These are phyloP conservation scores for Scytalidium lignicola DNA, from an alignment of 2,329 filamentous ascomycete genomes.

Conservation along the genomic window DNA sequence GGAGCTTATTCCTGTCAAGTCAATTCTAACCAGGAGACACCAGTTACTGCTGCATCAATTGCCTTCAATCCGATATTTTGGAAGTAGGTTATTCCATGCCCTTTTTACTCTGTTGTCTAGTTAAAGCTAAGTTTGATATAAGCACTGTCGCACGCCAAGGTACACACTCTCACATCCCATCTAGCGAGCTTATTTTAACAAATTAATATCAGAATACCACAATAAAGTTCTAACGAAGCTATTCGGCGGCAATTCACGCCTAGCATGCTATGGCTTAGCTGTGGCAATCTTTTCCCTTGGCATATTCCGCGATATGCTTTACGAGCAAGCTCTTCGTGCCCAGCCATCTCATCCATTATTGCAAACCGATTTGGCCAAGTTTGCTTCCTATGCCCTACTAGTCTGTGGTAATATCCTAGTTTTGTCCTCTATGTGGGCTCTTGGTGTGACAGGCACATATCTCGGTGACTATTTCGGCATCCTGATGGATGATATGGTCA, in stretches of 20 bases:
- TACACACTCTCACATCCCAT: conserved; percentile 34
- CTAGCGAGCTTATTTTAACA: neutral
- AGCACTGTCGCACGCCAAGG: conserved; percentile 82
- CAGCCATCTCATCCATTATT: conserved; percentile 73
- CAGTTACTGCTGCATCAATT: conserved; percentile 78
- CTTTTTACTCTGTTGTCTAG: conserved; percentile 4
- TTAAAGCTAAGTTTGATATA: neutral
- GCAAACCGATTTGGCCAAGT: conserved; percentile 51
- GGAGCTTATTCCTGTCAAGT: conserved; percentile 2
- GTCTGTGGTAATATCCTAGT: conserved; percentile 77
- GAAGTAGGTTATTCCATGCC: conserved; percentile 69
- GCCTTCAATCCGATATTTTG: conserved; percentile 98
- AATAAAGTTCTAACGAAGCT: conserved; percentile 84
- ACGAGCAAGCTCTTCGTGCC: conserved; percentile 74
- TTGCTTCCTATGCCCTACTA: conserved; percentile 67
- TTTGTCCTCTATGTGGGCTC: conserved; percentile 80
- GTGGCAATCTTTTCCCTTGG: conserved; percentile 87
- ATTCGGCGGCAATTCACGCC: conserved; percentile 70
- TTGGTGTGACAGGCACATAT: conserved; percentile 94
- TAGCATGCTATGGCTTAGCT: conserved; percentile 87
- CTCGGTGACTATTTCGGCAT: conserved; percentile 98
- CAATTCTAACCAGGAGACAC: conserved; percentile 16
- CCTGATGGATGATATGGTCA: conserved; percentile 91
- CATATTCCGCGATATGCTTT: conserved; percentile 80
- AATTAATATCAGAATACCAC: conserved; percentile 68